Percentiles rank a stretch among this genome's conserved stretches.
Evolutionary conservation across 1,284 basidiomycete genomes (phyloP).

Genomic region (Cutaneotrichosporon sp.): DNA sequence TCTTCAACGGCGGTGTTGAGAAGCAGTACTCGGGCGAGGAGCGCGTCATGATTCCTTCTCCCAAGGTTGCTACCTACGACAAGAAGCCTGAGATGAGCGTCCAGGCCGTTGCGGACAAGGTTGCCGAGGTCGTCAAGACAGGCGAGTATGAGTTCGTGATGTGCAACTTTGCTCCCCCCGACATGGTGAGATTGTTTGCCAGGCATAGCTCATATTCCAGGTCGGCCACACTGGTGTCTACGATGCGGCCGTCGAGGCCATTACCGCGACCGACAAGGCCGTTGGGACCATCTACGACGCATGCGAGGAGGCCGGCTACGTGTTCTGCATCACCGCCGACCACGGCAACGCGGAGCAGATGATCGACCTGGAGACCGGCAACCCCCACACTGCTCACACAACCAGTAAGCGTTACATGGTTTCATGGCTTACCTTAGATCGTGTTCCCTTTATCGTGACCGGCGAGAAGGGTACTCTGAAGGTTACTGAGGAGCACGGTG

Average conservation of each 20-base stretch:
- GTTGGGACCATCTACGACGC: constrained; percentile 83
- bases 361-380: constrained; percentile 77
- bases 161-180: constrained; percentile 94
- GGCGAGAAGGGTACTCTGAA: constrained; percentile 62
- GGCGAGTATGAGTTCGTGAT: constrained; percentile 80
- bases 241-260: constrained; percentile 83
- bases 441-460: constrained; percentile 76
- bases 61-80: constrained; percentile 87
- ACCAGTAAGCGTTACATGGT: constrained; percentile 39
- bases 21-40: constrained; percentile 82
- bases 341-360: constrained; percentile 86
- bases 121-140: constrained; percentile 74
- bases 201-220: constrained; percentile 45
- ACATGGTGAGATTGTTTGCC: constrained; percentile 66
- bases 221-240: constrained; percentile 86
- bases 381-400: constrained; percentile 64
- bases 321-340: constrained; percentile 84
- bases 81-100: constrained; percentile 83
- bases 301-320: constrained; percentile 78
- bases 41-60: constrained; percentile 82
- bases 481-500: constrained; percentile 62
- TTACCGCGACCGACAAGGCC: constrained; percentile 77
- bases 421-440: constrained; percentile 65
- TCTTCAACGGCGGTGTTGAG: constrained; percentile 93
- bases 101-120: constrained; percentile 81